phyloP scores from a whole-genome alignment of 164 flowering plant genomes.

The Macadamia tetraphylla region DNA sequence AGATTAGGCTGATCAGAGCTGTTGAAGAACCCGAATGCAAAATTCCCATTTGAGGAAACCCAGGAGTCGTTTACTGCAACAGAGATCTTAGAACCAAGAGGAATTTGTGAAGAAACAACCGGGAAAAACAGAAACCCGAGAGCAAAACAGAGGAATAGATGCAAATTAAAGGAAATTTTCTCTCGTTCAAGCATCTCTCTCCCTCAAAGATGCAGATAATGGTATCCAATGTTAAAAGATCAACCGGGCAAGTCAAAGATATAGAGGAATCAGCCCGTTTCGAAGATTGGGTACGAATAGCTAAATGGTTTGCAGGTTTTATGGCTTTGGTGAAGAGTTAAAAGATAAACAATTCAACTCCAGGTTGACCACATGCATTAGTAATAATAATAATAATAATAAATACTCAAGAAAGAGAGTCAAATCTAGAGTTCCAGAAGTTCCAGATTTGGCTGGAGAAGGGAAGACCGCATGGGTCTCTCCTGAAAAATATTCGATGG shows the following conservation, averaged over 20 bases:
- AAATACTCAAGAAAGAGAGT: constrained; percentile 19
- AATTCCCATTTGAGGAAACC: constrained; percentile 62
- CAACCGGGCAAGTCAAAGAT: constrained; percentile 1
- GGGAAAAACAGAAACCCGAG: constrained; percentile 21
- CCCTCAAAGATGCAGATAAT: constrained; percentile 2
- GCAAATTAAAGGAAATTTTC: background rate
- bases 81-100: constrained; percentile 46
- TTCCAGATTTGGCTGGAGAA: constrained; percentile 13
- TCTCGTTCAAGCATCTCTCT: constrained; percentile 23
- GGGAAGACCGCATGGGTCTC: background rate
- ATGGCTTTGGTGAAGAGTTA: constrained; percentile 2
- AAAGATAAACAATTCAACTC: background rate
- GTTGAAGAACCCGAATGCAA: constrained; percentile 61
- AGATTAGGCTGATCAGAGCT: constrained; percentile 31
- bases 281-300: constrained; percentile 10
- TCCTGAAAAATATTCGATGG: constrained; percentile 2
- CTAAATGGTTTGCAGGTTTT: constrained; percentile 1
- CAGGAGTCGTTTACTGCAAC: constrained; percentile 41
- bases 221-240: constrained; percentile 1
- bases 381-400: background rate
- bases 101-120: constrained; percentile 34
- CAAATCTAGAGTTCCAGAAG: constrained; percentile 9
- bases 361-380: background rate
- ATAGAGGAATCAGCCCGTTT: background rate
- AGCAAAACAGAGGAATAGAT: constrained; percentile 15